Base-by-base conservation (phyloP, 805 yeast genomes). In the Candida ovalis region DNA sequence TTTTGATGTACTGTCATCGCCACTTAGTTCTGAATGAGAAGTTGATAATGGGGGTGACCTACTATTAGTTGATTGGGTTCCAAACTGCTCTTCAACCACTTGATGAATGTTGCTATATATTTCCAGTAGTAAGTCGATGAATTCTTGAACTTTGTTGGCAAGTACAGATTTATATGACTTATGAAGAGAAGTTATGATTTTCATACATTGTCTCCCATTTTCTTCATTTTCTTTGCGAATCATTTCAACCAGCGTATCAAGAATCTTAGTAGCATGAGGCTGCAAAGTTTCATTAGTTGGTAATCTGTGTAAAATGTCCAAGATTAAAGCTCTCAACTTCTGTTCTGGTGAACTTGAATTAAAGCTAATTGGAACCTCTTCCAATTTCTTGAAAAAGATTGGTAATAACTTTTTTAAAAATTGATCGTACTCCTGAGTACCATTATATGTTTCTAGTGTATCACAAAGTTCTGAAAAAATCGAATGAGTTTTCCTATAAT, bases 181-280 rank as follows among this genome's bases (percentile, higher is more conserved):
- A 70, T 91, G 96, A 42, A 92, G 70, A 27, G 86, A 79, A 17
- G 97, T 88, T 43, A 91, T 75, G 47, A 89, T 84, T 62, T 88
- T 90, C 86, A 94, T 82, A 64, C 96, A 86, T 44, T 89, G 73
- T 1, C 90, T 88, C 44, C 98, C 98, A 64, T 94, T 94, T 52
- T 91, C 97, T 66, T 95, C 99, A 63, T 94, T 94, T 61, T 95
- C 99, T 15, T 70, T 73, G 18, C 77, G 80, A 49, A 92, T 71
- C 13, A 86, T 70, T 21, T 71, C 65, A 57, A 83, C 80, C 46
- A 92, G 69, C 9, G 75, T 69, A 32, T 79, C 83, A 58, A 87
- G 70, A 18, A 89, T 75, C 33, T 73, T 74, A 30, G 70, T 69
- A 1, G 91, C 82, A 63, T 82, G 82, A 0, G 86, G 86, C 60